A percentile compares a stretch with the other conserved stretches of the same genome.
Evolutionary conservation across 2,329 filamentous ascomycete species (phyloP).

Genomic region (Fusarium pseudonygamai): DNA sequence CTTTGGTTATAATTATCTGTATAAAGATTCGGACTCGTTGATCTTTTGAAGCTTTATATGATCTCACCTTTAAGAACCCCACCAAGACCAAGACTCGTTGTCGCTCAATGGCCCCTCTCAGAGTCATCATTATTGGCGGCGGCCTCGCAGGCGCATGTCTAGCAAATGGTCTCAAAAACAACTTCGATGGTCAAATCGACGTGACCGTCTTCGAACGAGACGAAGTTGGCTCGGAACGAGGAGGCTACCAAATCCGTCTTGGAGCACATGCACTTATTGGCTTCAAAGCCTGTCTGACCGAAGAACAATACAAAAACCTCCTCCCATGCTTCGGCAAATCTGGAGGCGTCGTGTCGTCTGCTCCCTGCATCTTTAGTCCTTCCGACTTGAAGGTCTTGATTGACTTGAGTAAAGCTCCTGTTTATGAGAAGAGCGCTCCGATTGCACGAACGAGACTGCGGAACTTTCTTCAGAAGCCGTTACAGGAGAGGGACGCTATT

Average conservation of each 20-base stretch:
- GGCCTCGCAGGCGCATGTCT: background rate
- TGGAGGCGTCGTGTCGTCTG: background rate
- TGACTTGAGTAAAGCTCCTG: background rate
- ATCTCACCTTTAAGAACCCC: too few relatives aligned
- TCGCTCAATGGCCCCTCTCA: background rate
- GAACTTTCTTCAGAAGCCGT: background rate
- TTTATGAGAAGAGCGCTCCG: background rate
- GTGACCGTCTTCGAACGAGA: background rate
- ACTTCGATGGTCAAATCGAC: background rate
- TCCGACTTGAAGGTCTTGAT: background rate
- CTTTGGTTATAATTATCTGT: fast-evolving
- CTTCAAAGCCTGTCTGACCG: background rate
- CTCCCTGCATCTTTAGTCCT: background rate
- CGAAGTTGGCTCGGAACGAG: background rate
- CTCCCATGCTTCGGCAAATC: background rate
- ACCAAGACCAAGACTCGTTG: background rate
- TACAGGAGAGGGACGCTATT: fast-evolving
- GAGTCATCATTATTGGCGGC: background rate
- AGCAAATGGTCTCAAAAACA: background rate
- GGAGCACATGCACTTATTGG: fast-evolving
- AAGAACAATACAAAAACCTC: fast-evolving
- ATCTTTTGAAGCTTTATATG: too few relatives aligned
- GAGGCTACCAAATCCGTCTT: background rate
- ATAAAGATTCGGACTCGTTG: too few relatives aligned
- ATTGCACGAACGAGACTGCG: background rate